A percentile compares a stretch with the other conserved stretches of the same genome.
These are phyloP conservation scores for Microcyclospora tardicrescens DNA, from an alignment of 2,329 filamentous ascomycete species.

Conservation along the genomic window DNA sequence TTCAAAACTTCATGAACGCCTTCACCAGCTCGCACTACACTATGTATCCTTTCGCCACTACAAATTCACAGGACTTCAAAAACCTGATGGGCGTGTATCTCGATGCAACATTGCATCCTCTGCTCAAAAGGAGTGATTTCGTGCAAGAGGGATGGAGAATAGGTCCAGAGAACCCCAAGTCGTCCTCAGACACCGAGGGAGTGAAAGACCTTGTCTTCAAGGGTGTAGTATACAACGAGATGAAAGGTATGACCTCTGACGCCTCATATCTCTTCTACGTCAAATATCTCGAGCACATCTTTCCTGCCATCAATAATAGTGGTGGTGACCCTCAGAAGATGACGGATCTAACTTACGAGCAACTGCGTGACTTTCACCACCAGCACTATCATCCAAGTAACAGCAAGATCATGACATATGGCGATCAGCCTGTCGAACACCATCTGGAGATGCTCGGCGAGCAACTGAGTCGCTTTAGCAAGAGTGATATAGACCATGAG, in stretches of 20 bases:
- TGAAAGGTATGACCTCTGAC: slow-evolving; percentile 99
- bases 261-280: slow-evolving; percentile 95
- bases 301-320: slow-evolving; percentile 89
- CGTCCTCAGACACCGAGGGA: slow-evolving; percentile 24
- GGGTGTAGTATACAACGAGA: slow-evolving; percentile 97
- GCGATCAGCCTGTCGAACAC: slow-evolving; percentile 72
- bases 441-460: slow-evolving; percentile 70
- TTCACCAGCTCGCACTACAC: slow-evolving; percentile 95
- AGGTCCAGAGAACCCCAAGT: slow-evolving; percentile 69
- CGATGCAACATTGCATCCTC: slow-evolving; percentile 79
- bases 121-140: slow-evolving; percentile 85
- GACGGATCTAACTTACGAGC: slow-evolving; percentile 83
- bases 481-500: slow-evolving; percentile 54
- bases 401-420: slow-evolving; percentile 89
- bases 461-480: slow-evolving; percentile 60
- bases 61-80: slow-evolving; percentile 86
- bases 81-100: slow-evolving; percentile 96
- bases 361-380: slow-evolving; percentile 76
- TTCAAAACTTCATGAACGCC: slow-evolving; percentile 99
- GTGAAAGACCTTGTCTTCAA: slow-evolving; percentile 70
- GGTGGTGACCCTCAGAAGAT: slow-evolving; percentile 94
- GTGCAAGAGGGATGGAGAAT: slow-evolving; percentile 95
- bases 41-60: slow-evolving; percentile 95
- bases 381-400: slow-evolving; percentile 97
- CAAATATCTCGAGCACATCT: slow-evolving; percentile 84